These are phyloP conservation scores for Suillus decipiens DNA, from an alignment of 768 basidiomycete genomes.

Conservation along the genomic window DNA sequence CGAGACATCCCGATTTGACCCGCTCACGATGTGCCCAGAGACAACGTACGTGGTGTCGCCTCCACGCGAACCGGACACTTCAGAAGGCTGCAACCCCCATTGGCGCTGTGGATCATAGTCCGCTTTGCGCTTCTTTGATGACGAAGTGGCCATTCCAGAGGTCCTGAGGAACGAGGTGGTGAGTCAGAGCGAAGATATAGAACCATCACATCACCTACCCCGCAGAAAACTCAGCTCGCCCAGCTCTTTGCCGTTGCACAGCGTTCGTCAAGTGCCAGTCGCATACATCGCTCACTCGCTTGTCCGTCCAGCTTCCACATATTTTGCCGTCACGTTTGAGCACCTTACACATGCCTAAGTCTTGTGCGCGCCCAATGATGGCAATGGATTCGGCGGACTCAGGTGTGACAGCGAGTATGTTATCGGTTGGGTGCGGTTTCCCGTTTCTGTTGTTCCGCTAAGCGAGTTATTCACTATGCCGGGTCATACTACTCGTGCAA, in stretches of 20 bases:
- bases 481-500: background rate
- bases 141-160: slow-evolving; percentile 60
- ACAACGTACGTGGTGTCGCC: slow-evolving; percentile 74
- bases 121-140: slow-evolving; percentile 50
- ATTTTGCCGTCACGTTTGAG: slow-evolving; percentile 74
- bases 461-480: background rate
- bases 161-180: slow-evolving; percentile 48
- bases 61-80: slow-evolving; percentile 28
- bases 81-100: slow-evolving; percentile 70
- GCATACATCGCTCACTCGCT: slow-evolving; percentile 81
- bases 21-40: slow-evolving; percentile 73
- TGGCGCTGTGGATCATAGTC: slow-evolving; percentile 70
- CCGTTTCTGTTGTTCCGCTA: slow-evolving; percentile 45
- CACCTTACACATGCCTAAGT: slow-evolving; percentile 85
- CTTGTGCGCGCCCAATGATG: slow-evolving; percentile 83
- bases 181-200: background rate
- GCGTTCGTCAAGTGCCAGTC: slow-evolving; percentile 90
- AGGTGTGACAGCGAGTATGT: slow-evolving; percentile 87
- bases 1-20: slow-evolving; percentile 31
- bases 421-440: slow-evolving; percentile 73
- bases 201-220: slow-evolving; percentile 53
- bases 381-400: slow-evolving; percentile 77
- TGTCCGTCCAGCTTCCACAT: slow-evolving; percentile 92
- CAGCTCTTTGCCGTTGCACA: slow-evolving; percentile 70
- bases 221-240: slow-evolving; percentile 81